Evolutionary conservation across 306 rosid genomes (phyloP).

Genomic region (Begonia fuchsioides): DNA sequence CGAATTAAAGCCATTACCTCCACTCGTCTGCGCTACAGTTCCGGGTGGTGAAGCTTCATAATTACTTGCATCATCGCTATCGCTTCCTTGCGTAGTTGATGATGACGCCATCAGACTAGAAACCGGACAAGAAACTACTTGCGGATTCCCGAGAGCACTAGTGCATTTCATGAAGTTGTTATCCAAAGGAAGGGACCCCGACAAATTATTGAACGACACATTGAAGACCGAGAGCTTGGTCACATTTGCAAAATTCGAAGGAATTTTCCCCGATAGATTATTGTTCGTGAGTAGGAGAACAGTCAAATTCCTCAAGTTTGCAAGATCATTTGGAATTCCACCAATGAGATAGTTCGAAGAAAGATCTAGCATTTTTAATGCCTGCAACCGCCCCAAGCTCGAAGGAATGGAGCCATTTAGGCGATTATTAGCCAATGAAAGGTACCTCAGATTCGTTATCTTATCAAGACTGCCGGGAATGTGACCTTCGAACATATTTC

Average conservation of each 20-base stretch:
- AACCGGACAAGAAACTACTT: conserved; percentile 37
- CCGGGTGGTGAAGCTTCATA: conserved; percentile 24
- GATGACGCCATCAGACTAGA: conserved; percentile 29
- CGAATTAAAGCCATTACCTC: conserved; percentile 37
- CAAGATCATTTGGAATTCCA: conserved; percentile 58
- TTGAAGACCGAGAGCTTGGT: conserved; percentile 53
- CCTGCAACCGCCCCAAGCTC: conserved; percentile 43
- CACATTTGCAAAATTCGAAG: conserved; percentile 63
- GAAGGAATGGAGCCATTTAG: conserved; percentile 54
- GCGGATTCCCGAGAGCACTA: conserved; percentile 71
- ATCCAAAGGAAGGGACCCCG: conserved; percentile 61
- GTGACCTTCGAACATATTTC: conserved; percentile 43
- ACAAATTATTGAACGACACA: conserved; percentile 82
- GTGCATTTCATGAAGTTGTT: conserved; percentile 54
- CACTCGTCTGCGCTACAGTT: conserved; percentile 10
- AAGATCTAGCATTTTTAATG: conserved; percentile 61
- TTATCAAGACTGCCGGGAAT: conserved; percentile 52
- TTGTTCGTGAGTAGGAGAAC: conserved; percentile 61
- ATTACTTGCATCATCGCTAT: conserved; percentile 16
- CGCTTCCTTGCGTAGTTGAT: conserved; percentile 31
- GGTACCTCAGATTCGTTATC: conserved; percentile 36
- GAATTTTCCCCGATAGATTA: conserved; percentile 74
- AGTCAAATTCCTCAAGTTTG: conserved; percentile 39
- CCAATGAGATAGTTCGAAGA: conserved; percentile 58
- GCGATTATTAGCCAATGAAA: conserved; percentile 56